phyloP scores from a whole-genome alignment of 2,329 filamentous ascomycete species.

The Hymenoscyphus occultus region DNA sequence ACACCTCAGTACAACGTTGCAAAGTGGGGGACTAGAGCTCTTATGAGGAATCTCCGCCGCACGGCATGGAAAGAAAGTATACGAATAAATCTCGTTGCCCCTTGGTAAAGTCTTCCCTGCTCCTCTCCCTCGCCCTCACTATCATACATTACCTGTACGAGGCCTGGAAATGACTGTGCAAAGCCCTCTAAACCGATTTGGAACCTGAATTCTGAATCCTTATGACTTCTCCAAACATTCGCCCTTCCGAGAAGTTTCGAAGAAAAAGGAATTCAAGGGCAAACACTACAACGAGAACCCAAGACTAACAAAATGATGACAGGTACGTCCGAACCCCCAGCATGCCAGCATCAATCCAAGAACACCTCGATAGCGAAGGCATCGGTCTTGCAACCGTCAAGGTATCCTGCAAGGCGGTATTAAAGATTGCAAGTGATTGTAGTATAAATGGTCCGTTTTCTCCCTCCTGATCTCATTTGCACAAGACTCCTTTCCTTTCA shows the following conservation, averaged over 20 bases:
- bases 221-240: too few species aligned
- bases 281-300: too few species aligned
- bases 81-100: conserved; percentile 46
- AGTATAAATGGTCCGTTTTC: conserved; percentile 5
- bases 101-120: conserved; percentile 31
- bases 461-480: not conserved
- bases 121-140: not conserved
- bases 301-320: not conserved
- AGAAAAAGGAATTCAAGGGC: too few species aligned
- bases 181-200: not conserved
- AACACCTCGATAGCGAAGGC: not conserved
- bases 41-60: conserved; percentile 42
- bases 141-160: too few species aligned
- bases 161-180: too few species aligned
- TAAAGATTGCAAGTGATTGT: conserved; percentile 1
- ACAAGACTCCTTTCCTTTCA: not conserved
- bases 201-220: not conserved
- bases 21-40: conserved; percentile 44
- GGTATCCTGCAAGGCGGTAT: conserved; percentile 5
- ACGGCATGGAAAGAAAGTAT: conserved; percentile 43
- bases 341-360: conserved; percentile 3
- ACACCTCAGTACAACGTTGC: conserved; percentile 43
- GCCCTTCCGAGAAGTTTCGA: too few species aligned
- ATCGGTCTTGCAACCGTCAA: not conserved
- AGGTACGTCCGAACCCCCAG: conserved; percentile 11